Base-by-base conservation (phyloP, 345 rosid genomes). In the Arabis alpina region DNA sequence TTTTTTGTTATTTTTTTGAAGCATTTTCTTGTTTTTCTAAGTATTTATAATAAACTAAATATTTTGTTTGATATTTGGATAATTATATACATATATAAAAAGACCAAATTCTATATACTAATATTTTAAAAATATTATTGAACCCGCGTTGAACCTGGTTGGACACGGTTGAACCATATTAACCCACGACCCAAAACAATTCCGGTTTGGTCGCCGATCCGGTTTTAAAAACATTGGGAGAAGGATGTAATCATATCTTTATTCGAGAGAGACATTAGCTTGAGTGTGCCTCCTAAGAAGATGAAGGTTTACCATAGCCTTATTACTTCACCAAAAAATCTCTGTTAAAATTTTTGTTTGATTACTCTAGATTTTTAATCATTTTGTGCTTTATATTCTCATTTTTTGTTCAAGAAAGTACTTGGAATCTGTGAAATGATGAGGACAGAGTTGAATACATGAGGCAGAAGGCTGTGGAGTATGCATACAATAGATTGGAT, bases 341-440 rank as follows among this genome's bases (percentile, higher is more conserved):
- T 62, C 61, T 6, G 47, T 5, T 24, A 42, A 3, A 10, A 10
- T 28, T 2, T 42, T 19, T 27, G 45, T 19, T 19, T 19, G 23
- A 19, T 19, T 19, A 19, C 23, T 19, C 23, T 1, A 19, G 1
- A 47, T 16, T 10, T 60, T 19, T 24, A 36, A 64, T 56, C n/a
- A 15, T 13, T 50, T 52, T 58, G 54, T 27, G 66, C 37, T 70
- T 50, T 10, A 64, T 23, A 27, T 24, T 66, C 68, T 75, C 90
- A 93, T 97, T 94, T 89, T 76, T 80, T 94, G 73, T 94, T 94
- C 78, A 91, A 87, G 86, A 91, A 19, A 91, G 82, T 94, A 83
- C 74, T 87, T 91, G 0, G 85, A 78, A 77, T 91, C 69, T 36
- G 99, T 91, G 81, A 89, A 82, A 74, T 3, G 90, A 87, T 23